Conservation (phyloP, 2,329 filamentous ascomycete genomes). For the Penicillium thymicola region DNA sequence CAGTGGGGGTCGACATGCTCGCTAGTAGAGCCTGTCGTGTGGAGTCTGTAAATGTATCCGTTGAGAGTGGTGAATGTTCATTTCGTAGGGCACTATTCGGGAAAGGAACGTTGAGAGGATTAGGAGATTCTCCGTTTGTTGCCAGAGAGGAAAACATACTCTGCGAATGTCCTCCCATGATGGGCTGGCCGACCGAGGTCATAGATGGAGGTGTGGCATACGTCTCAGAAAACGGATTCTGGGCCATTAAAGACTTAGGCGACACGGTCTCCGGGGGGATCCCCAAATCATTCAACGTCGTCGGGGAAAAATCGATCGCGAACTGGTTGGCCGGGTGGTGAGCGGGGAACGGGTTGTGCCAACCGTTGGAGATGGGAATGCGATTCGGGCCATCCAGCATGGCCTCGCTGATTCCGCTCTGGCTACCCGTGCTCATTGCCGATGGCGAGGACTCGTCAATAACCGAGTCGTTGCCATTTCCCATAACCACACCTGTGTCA, state of each 20-base stretch:
- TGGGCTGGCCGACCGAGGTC: conserved; percentile 68
- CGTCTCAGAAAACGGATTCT: conserved; percentile 65
- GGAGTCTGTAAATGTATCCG: conserved; percentile 64
- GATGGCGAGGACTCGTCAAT: conserved; percentile 94
- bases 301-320: conserved; percentile 68
- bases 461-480: conserved; percentile 69
- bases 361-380: conserved; percentile 56
- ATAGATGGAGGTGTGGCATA: conserved; percentile 77
- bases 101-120: conserved; percentile 47
- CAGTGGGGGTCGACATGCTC: conserved; percentile 59
- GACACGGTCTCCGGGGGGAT: conserved; percentile 70
- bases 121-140: conserved; percentile 45
- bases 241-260: conserved; percentile 69
- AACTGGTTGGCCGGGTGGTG: conserved; percentile 67
- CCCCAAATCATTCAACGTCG: conserved; percentile 72
- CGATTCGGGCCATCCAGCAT: conserved; percentile 77
- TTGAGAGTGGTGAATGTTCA: conserved; percentile 59
- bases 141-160: conserved; percentile 49
- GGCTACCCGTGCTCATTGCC: conserved; percentile 90
- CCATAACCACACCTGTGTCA: conserved; percentile 71
- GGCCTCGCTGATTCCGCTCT: conserved; percentile 73
- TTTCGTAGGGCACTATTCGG: conserved; percentile 61
- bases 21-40: conserved; percentile 61
- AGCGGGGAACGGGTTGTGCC: conserved; percentile 66
- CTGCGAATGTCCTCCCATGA: conserved; percentile 62